Evolutionary conservation across 2,329 filamentous ascomycete genomes (phyloP), one percentile per base, ranked within the genome.

Genomic region (Verticillium zaregamsianum): DNA sequence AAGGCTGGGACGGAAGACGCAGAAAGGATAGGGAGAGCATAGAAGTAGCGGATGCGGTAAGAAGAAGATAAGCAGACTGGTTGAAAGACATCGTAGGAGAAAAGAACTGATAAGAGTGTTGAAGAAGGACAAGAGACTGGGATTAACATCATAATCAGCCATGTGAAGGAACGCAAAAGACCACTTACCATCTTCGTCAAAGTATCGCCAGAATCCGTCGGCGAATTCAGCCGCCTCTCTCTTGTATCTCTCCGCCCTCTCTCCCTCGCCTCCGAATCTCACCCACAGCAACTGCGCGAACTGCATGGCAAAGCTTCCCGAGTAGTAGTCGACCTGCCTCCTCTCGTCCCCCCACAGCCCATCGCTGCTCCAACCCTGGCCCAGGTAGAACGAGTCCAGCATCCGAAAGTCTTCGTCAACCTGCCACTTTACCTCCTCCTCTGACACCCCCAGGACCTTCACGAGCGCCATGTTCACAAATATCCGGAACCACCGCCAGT

Each of bases 401-500:
- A 74, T 63, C 12, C 71, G 66, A 1, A 79, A 65, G 62, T 80
- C 78, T 0, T 65, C 40, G 8, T n/a, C 40, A 23, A 49, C 40
- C 40, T 49, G 40, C 23, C 23, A 65, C 31, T n/a, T 8, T 2
- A 49, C 40, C 23, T 49, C 40, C 3, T 49, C 23, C 40, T 49
- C 17, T 2, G 40, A 14, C 8, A 23, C 70, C 6, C 73, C 74
- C 28, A 74, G 74, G 0, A 72, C 67, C 55, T 71, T 74, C 6
- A 74, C 68, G 1, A 79, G 66, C 0, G 77, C 77, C 5, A 80
- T 65, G 56, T 80, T 79, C 1, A 72, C 74, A 66, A 79, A 75
- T 0, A 80, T 70, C 0, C 77, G 74, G 59, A 80, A 80, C 78
- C 78, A 80, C 1, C 73, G 70, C 78, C 78, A 80, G 61, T 80